Evolutionary conservation across 768 basidiomycete genomes (phyloP).

Genomic region (Cystofilobasidium macerans): DNA sequence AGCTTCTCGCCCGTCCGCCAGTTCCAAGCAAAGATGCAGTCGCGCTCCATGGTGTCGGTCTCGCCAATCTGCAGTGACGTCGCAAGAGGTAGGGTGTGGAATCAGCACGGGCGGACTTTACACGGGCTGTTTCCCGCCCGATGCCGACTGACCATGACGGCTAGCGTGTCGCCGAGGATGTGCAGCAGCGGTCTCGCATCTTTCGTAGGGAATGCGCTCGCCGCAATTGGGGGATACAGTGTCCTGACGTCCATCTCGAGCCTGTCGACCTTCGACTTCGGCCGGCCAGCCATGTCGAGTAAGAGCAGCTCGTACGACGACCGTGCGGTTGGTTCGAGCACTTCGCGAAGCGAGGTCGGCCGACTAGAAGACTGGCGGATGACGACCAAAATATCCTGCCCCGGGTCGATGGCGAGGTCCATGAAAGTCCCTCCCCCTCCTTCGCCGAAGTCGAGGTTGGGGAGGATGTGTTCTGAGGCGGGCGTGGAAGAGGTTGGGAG

Average conservation of each 20-base stretch:
- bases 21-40: conserved; percentile 3
- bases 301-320: background rate
- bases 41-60: background rate
- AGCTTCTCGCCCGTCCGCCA: background rate
- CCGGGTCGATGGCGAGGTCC: conserved; percentile 2
- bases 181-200: background rate
- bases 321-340: background rate
- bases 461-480: background rate
- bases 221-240: background rate
- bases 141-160: background rate
- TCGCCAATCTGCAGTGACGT: background rate
- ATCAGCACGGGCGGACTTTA: too few relatives aligned
- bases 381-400: background rate
- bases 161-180: background rate
- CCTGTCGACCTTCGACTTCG: background rate
- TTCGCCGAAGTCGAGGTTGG: background rate
- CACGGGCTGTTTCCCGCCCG: too few relatives aligned
- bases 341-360: background rate
- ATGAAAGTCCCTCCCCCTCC: too few relatives aligned
- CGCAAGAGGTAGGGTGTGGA: background rate
- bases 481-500: background rate
- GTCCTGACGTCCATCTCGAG: background rate
- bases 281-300: background rate
- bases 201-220: too few relatives aligned
- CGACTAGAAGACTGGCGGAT: background rate